phyloP scores from a whole-genome alignment of 495 filamentous ascomycete genomes.

The Aspergillus conjunctus region DNA sequence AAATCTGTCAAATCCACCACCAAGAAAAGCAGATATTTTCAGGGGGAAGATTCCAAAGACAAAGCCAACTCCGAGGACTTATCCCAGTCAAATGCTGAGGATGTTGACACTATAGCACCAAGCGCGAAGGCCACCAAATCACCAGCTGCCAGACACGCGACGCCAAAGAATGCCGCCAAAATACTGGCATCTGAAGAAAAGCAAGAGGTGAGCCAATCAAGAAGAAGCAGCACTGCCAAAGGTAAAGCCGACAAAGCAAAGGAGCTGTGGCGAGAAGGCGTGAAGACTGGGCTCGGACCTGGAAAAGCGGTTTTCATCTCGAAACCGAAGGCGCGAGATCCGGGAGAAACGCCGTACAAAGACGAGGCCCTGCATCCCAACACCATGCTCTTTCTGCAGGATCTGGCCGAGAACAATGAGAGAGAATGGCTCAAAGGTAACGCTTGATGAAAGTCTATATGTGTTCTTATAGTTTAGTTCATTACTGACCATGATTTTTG shows the following conservation, averaged over 20 bases:
- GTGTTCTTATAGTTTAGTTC: neutral
- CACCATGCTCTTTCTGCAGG: slow-evolving; percentile 74
- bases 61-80: slow-evolving; percentile 32
- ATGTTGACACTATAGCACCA: slow-evolving; percentile 24
- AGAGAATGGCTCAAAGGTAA: slow-evolving; percentile 79
- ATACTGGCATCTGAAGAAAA: slow-evolving; percentile 26
- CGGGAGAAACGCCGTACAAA: slow-evolving; percentile 65
- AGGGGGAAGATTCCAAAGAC: slow-evolving; percentile 37
- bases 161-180: slow-evolving; percentile 26
- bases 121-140: slow-evolving; percentile 8
- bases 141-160: neutral
- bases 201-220: neutral
- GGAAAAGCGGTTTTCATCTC: slow-evolving; percentile 69
- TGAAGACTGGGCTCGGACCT: slow-evolving; percentile 58
- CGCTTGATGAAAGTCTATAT: neutral
- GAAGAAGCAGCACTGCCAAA: neutral
- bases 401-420: slow-evolving; percentile 77
- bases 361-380: slow-evolving; percentile 77
- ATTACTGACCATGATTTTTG: slow-evolving; percentile 14
- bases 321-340: slow-evolving; percentile 67
- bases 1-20: slow-evolving; percentile 47
- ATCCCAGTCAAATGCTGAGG: slow-evolving; percentile 28
- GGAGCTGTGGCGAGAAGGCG: slow-evolving; percentile 61
- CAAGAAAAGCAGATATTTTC: slow-evolving; percentile 62
- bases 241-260: slow-evolving; percentile 37